phyloP scores from a whole-genome alignment of 1,139 yeast genomes.

The Yamadazyma songkhlaensis region DNA sequence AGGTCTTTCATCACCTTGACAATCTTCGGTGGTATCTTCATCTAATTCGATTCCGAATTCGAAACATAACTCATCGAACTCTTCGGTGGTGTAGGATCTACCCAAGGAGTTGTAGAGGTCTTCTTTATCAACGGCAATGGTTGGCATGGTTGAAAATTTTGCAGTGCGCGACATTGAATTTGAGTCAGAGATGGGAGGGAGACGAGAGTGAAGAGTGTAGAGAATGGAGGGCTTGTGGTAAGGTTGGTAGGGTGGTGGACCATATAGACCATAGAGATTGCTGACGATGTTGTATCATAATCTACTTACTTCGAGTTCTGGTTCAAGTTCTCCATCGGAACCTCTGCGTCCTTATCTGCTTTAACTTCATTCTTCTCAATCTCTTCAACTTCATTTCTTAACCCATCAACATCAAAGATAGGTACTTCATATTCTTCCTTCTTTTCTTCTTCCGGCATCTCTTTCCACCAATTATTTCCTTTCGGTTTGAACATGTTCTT shows the following conservation, averaged over 20 bases:
- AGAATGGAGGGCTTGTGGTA: not conserved
- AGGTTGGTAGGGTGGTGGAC: slow-evolving; percentile 4
- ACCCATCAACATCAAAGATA: slow-evolving; percentile 47
- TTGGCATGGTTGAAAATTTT: slow-evolving; percentile 64
- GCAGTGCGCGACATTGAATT: not conserved
- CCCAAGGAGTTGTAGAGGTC: slow-evolving; percentile 86
- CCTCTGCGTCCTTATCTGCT: slow-evolving; percentile 18
- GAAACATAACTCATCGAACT: slow-evolving; percentile 95
- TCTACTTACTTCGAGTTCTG: too few relatives aligned
- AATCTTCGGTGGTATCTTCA: slow-evolving; percentile 88
- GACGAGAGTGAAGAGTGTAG: too few relatives aligned
- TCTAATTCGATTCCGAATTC: slow-evolving; percentile 97
- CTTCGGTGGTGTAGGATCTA: slow-evolving; percentile 78
- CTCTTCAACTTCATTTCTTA: slow-evolving; percentile 43
- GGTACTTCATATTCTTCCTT: slow-evolving; percentile 18
- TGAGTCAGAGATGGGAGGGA: too few relatives aligned
- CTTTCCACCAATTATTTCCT: slow-evolving; percentile 87
- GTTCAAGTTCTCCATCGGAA: too few relatives aligned
- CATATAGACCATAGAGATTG: too few relatives aligned
- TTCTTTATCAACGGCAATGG: slow-evolving; percentile 90
- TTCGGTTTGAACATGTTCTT: slow-evolving; percentile 71
- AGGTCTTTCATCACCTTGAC: slow-evolving; percentile 82
- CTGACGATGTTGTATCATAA: too few relatives aligned
- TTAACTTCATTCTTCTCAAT: slow-evolving; percentile 27
- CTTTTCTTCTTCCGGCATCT: slow-evolving; percentile 42